Conservation (phyloP, 2,329 filamentous ascomycete species). For the Raffaelea arxii region DNA sequence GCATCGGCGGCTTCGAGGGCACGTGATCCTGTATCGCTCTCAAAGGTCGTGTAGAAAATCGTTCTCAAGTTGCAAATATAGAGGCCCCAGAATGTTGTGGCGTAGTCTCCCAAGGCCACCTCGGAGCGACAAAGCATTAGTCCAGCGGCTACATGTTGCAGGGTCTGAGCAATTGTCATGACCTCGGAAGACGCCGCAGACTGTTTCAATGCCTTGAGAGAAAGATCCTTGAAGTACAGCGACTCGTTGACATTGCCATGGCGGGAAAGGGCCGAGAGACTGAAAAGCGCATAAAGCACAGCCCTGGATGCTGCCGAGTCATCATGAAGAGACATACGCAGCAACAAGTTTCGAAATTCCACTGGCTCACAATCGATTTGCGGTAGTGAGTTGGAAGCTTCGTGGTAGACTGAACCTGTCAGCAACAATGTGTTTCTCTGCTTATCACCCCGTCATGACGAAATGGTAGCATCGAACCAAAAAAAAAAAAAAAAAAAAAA, state of each 20-base stretch:
- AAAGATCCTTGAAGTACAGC: constrained; percentile 4
- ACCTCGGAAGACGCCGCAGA: not conserved
- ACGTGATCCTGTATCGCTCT: not conserved
- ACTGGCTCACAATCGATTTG: constrained; percentile 7
- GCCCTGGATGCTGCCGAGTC: constrained; percentile 4
- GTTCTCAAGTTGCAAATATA: constrained; percentile 8
- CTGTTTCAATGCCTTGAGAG: constrained; percentile 6
- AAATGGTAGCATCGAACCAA: not conserved
- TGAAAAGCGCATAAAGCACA: constrained; percentile 6
- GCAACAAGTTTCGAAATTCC: constrained; percentile 7
- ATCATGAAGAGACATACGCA: constrained; percentile 10
- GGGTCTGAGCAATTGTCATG: not conserved
- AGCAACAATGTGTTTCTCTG: too few relatives aligned
- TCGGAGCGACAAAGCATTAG: constrained; percentile 7
- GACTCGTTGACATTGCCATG: constrained; percentile 7
- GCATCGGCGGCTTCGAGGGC: constrained; percentile 11
- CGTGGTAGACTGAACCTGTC: constrained; percentile 12
- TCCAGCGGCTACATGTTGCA: constrained; percentile 8
- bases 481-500: not conserved
- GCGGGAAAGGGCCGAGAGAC: constrained; percentile 2
- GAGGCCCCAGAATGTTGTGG: constrained; percentile 7
- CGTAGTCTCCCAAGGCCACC: constrained; percentile 5
- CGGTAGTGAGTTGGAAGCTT: constrained; percentile 6
- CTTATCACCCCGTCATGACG: too few relatives aligned
- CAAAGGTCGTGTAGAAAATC: constrained; percentile 13